Conservation (phyloP, 768 basidiomycete genomes). For the Xerocomus potaroensis region DNA sequence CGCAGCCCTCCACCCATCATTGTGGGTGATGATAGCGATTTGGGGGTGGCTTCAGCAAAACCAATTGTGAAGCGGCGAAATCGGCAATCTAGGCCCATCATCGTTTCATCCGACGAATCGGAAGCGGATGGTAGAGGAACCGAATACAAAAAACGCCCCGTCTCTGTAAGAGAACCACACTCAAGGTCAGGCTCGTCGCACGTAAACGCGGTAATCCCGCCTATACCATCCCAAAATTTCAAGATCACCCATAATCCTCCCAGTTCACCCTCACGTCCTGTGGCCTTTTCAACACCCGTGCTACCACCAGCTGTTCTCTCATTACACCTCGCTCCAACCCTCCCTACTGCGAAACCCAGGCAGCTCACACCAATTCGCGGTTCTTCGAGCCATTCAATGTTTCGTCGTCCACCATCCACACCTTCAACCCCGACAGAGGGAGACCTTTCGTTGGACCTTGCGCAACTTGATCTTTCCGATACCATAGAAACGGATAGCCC, state of each 20-base stretch:
- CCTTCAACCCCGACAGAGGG: slow-evolving; percentile 53
- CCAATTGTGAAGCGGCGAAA: slow-evolving; percentile 9
- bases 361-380: slow-evolving; percentile 67
- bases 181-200: slow-evolving; percentile 17
- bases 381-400: slow-evolving; percentile 31
- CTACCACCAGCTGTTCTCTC: neutral
- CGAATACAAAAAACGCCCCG: slow-evolving; percentile 3
- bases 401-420: slow-evolving; percentile 44
- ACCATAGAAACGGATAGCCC: slow-evolving; percentile 46
- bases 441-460: slow-evolving; percentile 37
- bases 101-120: slow-evolving; percentile 49
- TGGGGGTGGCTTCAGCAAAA: slow-evolving; percentile 23
- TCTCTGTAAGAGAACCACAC: slow-evolving; percentile 9
- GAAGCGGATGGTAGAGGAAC: slow-evolving; percentile 28
- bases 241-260: slow-evolving; percentile 15
- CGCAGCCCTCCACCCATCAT: slow-evolving; percentile 13
- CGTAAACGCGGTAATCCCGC: slow-evolving; percentile 43
- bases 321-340: slow-evolving; percentile 4
- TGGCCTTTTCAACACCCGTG: slow-evolving; percentile 3
- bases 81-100: slow-evolving; percentile 18
- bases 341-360: slow-evolving; percentile 41
- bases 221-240: slow-evolving; percentile 22
- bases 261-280: neutral
- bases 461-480: slow-evolving; percentile 43
- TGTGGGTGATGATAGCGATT: slow-evolving; percentile 28